Percentiles rank a stretch among this genome's conserved stretches.
phyloP scores from a whole-genome alignment of 176 grass and related monocot species.

The Pharus latifolius region DNA sequence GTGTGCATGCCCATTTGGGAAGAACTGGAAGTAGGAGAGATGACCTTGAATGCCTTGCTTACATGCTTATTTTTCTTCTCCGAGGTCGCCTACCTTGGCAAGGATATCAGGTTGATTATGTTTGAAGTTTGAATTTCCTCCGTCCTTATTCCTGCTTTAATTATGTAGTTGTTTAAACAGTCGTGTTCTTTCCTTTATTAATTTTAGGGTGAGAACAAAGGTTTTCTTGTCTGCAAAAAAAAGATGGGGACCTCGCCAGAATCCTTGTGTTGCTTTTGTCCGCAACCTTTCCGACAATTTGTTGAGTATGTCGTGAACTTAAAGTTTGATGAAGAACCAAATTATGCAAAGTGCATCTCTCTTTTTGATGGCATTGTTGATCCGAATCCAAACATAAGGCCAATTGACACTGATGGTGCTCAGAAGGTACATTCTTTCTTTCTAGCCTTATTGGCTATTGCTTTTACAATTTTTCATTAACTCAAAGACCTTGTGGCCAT shows the following conservation, averaged over 20 bases:
- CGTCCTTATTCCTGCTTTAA: not conserved
- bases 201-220: conserved; percentile 89
- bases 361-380: conserved; percentile 93
- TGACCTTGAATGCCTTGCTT: conserved; percentile 93
- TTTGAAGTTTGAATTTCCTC: conserved; percentile 15
- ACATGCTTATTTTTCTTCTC: conserved; percentile 96
- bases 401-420: conserved; percentile 93
- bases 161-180: not conserved
- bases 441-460: not conserved
- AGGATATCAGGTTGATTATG: conserved; percentile 66
- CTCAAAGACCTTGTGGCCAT: not conserved
- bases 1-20: conserved; percentile 88
- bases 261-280: conserved; percentile 77
- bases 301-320: conserved; percentile 93
- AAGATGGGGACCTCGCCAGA: conserved; percentile 87
- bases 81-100: conserved; percentile 93
- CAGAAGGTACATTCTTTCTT: conserved; percentile 54
- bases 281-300: conserved; percentile 82
- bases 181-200: not conserved
- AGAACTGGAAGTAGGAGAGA: conserved; percentile 95
- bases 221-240: conserved; percentile 96
- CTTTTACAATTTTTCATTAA: not conserved
- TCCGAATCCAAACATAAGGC: conserved; percentile 81
- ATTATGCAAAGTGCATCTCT: conserved; percentile 86
- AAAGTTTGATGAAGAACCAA: conserved; percentile 93